phyloP scores from a whole-genome alignment of 108 stramenopile species.

The Skeletonema menzelii region DNA sequence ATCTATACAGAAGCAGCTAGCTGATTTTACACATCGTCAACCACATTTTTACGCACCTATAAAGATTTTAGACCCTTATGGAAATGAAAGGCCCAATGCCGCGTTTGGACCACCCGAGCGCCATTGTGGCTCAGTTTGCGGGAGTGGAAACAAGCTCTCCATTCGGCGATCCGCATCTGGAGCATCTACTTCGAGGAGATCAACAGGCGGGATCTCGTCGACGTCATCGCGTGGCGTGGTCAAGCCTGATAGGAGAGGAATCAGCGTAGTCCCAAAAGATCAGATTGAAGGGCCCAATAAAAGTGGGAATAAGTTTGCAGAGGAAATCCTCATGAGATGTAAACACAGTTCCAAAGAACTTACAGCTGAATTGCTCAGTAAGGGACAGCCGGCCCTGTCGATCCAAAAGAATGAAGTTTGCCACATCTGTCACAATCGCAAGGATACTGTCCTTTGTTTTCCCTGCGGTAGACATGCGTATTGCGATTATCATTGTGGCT shows the following conservation, averaged over 20 bases:
- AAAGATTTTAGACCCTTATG: constrained; percentile 44
- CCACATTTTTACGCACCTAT: constrained; percentile 44
- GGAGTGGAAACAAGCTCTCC: constrained; percentile 2
- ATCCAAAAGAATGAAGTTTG: constrained; percentile 42
- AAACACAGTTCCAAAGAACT: constrained; percentile 20
- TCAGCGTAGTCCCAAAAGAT: constrained; percentile 22
- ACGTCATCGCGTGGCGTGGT: background rate
- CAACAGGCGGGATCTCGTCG: background rate
- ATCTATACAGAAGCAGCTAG: constrained; percentile 64
- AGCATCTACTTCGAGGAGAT: background rate
- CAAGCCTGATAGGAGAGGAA: constrained; percentile 20
- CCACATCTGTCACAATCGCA: constrained; percentile 68
- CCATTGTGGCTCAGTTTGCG: background rate
- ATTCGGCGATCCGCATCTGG: background rate
- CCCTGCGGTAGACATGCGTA: constrained; percentile 57
- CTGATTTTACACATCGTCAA: constrained; percentile 37
- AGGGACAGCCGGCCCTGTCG: constrained; percentile 13
- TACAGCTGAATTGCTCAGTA: background rate
- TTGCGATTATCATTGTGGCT: constrained; percentile 60
- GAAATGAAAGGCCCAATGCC: constrained; percentile 34
- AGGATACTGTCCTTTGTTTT: constrained; percentile 41
- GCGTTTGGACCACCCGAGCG: constrained; percentile 22
- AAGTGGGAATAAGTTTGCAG: constrained; percentile 9
- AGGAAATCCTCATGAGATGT: constrained; percentile 38
- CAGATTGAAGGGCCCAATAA: constrained; percentile 14